Percentiles rank a stretch among this genome's conserved stretches.
phyloP scores from a whole-genome alignment of 139 green algal genomes.

The Eudorina sp. region DNA sequence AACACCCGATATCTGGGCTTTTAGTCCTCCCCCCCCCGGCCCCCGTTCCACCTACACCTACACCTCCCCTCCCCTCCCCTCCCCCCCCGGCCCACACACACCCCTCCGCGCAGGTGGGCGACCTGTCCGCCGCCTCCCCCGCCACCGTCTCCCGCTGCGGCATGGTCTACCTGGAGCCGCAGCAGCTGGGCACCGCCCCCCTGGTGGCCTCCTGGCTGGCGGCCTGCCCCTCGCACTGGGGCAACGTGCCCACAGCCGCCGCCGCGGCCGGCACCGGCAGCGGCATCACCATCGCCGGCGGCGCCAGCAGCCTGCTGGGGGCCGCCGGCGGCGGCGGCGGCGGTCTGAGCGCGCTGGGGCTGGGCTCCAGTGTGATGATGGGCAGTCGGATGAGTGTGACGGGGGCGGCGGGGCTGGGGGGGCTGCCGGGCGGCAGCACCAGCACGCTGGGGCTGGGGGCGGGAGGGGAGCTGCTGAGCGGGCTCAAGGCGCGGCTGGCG shows the following conservation, averaged over 20 bases:
- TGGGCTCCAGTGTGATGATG: background rate
- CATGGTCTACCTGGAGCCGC: conserved; percentile 88
- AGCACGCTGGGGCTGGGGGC: background rate
- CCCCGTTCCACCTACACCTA: background rate
- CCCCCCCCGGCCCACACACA: background rate
- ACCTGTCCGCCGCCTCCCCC: conserved; percentile 78
- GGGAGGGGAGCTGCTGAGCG: background rate
- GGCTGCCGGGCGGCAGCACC: background rate
- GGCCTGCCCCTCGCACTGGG: conserved; percentile 52
- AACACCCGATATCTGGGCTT: no score
- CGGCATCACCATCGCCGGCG: background rate
- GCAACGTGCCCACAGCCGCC: background rate
- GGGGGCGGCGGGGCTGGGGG: background rate
- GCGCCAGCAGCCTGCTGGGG: background rate
- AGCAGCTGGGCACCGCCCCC: conserved; percentile 72
- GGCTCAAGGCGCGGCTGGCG: conserved; percentile 5
- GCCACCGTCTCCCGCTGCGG: conserved; percentile 81
- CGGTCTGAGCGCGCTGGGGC: background rate
- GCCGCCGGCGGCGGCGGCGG: background rate
- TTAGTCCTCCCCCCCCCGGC: background rate
- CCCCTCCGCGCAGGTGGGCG: conserved; percentile 65
- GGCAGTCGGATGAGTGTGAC: background rate
- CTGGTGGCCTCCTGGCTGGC: conserved; percentile 79
- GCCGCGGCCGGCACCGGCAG: background rate
- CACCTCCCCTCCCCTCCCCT: background rate